Evolutionary conservation across 768 basidiomycete species (phyloP), one percentile per base, ranked within the genome.

Genomic region (Obba rivulosa): DNA sequence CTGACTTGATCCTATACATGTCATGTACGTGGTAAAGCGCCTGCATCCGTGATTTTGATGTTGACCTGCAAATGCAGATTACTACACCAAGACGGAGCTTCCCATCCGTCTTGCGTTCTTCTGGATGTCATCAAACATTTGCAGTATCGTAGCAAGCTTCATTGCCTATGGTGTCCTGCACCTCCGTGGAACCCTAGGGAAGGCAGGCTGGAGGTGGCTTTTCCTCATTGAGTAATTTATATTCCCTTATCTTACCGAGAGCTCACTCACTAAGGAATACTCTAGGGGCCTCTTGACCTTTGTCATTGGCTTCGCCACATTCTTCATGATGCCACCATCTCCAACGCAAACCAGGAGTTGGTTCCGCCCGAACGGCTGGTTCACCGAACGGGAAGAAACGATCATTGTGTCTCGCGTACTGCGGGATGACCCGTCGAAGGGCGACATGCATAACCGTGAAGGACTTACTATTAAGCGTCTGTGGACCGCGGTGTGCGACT

Each of bases 371-470:
- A 73, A 80, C 37, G 77, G 79, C 4, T 84, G 81, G 81, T 84
- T 81, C 60, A 75, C 58, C 14, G 80, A 80, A 46, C 65, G 76
- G 69, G 75, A 59, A 40, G 70, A 66, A 34, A 57, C 69, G 1
- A 85, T 85, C 42, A 71, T 80, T 1, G 79, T 83, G 2, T 73
- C 75, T 23, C 72, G 79, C 11, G 68, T 85, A n/a, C 65, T 84
- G 18, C 70, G 53, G 3, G 53, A 54, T 41, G 53, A 54, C 37
- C 53, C 53, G 14, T 46, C 43, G 16, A 54, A 78, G 74, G 76
- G 76, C 1, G 80, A 81, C 49, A 83, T 85, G 84, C 82, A 83
- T 63, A 85, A 85, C 51, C 77, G 84, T 36, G 76, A 86, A 62
- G 80, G 76, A 0, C 57, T 85, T 11, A 69, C 75, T 0, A 31